These are phyloP conservation scores for Scutellaria baicalensis DNA, from an alignment of 257 asterid genomes.

Conservation along the genomic window DNA sequence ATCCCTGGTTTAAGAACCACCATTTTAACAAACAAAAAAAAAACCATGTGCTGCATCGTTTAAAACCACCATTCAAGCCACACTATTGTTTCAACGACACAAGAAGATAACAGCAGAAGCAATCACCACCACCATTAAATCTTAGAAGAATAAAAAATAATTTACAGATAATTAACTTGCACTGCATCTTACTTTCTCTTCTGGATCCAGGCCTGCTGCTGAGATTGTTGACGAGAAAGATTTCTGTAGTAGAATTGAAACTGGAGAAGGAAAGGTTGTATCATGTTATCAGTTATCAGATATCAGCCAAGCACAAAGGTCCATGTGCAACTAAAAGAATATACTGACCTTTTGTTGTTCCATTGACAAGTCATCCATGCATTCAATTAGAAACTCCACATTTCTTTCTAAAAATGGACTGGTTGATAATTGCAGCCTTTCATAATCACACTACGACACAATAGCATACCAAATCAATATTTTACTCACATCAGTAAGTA, in stretches of 20 bases:
- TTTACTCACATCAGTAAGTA: not conserved
- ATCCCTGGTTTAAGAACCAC: not conserved
- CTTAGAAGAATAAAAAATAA: not conserved
- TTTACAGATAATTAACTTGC: not conserved
- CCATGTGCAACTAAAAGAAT: slow-evolving; percentile 2
- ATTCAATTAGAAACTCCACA: slow-evolving; percentile 84
- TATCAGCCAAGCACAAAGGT: not conserved
- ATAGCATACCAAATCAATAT: not conserved
- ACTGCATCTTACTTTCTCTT: slow-evolving; percentile 63
- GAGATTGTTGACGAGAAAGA: slow-evolving; percentile 94
- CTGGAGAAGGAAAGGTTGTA: slow-evolving; percentile 32
- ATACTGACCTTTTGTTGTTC: slow-evolving; percentile 83
- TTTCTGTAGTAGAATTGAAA: slow-evolving; percentile 89
- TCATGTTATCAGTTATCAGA: not conserved
- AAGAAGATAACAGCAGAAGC: not conserved
- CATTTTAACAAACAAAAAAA: not conserved
- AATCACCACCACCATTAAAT: not conserved
- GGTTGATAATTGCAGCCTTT: slow-evolving; percentile 79
- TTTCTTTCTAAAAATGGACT: slow-evolving; percentile 83
- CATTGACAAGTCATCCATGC: slow-evolving; percentile 97
- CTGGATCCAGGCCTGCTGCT: slow-evolving; percentile 96
- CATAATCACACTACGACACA: slow-evolving; percentile 68
- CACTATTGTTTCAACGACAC: no score
- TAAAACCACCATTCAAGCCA: no score
- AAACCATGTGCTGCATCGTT: not conserved